Conservation (phyloP, 441 rosid species). For the Macaranga tanarius region DNA sequence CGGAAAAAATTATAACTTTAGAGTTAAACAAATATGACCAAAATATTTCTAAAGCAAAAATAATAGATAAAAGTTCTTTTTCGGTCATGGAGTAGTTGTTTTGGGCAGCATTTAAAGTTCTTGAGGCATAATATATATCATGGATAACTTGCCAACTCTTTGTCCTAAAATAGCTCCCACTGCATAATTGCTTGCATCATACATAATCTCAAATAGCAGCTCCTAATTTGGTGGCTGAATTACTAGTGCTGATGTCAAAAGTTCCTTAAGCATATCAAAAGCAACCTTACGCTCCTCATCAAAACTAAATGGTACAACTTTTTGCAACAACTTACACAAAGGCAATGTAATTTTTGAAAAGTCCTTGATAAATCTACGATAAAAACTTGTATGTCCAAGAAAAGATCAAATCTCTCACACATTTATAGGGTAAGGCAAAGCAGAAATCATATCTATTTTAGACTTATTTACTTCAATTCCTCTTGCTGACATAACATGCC, state of each 20-base stretch:
- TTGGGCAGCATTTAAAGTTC: neutral
- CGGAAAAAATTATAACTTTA: no score
- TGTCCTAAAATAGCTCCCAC: slow-evolving; percentile 6
- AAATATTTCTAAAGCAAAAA: no score
- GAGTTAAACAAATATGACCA: no score
- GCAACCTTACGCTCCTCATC: no score
- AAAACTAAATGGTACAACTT: no score
- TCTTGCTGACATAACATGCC: neutral
- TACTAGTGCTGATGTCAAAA: neutral
- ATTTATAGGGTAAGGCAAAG: neutral
- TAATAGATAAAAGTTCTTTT: no score
- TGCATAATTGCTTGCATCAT: no score
- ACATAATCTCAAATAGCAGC: neutral
- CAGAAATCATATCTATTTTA: neutral
- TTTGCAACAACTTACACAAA: no score
- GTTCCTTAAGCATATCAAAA: no score
- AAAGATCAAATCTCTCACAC: neutral
- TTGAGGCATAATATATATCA: slow-evolving; percentile 3
- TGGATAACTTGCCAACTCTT: no score
- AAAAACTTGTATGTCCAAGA: neutral
- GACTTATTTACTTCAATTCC: slow-evolving; percentile 1
- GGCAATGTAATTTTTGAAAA: no score
- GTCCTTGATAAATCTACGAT: neutral
- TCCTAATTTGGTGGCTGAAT: neutral
- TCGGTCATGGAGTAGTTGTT: neutral